A percentile compares a stretch with the other conserved stretches of the same genome.
Evolutionary conservation across 331 rosid genomes (phyloP).

Genomic region (Prunus yedoensis): DNA sequence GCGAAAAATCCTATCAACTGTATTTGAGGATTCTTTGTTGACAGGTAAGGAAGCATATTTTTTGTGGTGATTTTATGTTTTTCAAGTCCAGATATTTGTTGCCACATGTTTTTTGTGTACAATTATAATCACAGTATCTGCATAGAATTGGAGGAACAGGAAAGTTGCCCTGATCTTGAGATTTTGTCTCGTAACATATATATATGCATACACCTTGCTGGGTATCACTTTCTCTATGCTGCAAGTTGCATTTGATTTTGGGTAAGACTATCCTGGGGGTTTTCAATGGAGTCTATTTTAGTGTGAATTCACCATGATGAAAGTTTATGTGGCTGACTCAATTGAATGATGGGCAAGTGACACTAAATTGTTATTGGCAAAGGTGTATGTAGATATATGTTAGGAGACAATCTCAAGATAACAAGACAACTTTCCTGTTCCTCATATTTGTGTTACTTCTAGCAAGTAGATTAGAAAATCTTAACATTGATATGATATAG

Average conservation of each 20-base stretch:
- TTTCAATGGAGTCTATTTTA: conserved; percentile 7
- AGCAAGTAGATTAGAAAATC: neutral
- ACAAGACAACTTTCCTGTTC: neutral
- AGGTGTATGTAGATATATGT: conserved; percentile 10
- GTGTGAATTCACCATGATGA: neutral
- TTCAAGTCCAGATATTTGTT: neutral
- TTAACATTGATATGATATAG: neutral
- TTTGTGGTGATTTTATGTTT: neutral
- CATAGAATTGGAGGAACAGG: neutral
- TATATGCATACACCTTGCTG: conserved; percentile 6
- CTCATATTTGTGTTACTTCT: neutral
- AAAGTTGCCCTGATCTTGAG: neutral
- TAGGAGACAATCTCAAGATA: neutral
- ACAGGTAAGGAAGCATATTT: conserved; percentile 59
- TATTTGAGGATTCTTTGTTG: conserved; percentile 92
- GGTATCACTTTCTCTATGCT: conserved; percentile 21
- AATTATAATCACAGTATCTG: neutral
- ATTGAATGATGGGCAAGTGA: neutral
- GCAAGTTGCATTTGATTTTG: neutral
- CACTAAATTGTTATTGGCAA: conserved; percentile 1
- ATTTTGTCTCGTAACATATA: neutral
- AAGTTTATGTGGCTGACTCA: neutral
- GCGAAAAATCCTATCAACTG: conserved; percentile 67
- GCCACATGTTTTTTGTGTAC: neutral
- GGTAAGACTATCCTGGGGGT: neutral